These are phyloP conservation scores for Sicyos baderoa DNA, from an alignment of 306 rosid genomes.

Conservation along the genomic window DNA sequence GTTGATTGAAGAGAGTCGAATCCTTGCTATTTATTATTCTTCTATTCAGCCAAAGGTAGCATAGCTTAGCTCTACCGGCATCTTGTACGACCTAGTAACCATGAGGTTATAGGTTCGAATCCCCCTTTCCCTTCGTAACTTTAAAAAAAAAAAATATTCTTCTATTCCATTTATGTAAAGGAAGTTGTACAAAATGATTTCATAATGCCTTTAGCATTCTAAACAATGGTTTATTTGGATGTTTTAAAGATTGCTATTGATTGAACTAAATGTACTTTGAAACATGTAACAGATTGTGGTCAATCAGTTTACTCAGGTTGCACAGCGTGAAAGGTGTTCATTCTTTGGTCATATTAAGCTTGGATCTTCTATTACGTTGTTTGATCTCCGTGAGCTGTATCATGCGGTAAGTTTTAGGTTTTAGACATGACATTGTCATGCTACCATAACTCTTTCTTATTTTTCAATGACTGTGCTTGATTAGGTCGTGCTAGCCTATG, in stretches of 20 bases:
- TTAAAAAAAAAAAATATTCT: no score
- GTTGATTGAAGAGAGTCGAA: not conserved
- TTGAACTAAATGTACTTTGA: conserved; percentile 34
- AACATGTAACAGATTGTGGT: conserved; percentile 68
- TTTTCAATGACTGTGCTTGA: conserved; percentile 20
- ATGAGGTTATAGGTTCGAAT: no score
- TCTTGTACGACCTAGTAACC: no score
- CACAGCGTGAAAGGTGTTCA: conserved; percentile 51
- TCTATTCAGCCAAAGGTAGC: no score
- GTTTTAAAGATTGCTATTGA: conserved; percentile 23
- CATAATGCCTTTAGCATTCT: not conserved
- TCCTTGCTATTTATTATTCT: no score
- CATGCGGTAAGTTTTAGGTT: conserved; percentile 54
- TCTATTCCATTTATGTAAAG: not conserved
- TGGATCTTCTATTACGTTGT: conserved; percentile 58
- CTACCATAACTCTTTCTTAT: conserved; percentile 18
- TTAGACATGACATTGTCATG: conserved; percentile 19
- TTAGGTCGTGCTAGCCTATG: conserved; percentile 89
- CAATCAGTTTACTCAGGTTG: conserved; percentile 72
- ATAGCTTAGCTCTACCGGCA: no score
- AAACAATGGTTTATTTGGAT: not conserved
- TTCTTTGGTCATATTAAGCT: conserved; percentile 67
- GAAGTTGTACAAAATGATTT: not conserved
- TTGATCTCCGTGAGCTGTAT: conserved; percentile 63
- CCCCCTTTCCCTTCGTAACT: no score